These are phyloP conservation scores for Pharus latifolius DNA, from an alignment of 176 grass and related monocot genomes.

Conservation along the genomic window DNA sequence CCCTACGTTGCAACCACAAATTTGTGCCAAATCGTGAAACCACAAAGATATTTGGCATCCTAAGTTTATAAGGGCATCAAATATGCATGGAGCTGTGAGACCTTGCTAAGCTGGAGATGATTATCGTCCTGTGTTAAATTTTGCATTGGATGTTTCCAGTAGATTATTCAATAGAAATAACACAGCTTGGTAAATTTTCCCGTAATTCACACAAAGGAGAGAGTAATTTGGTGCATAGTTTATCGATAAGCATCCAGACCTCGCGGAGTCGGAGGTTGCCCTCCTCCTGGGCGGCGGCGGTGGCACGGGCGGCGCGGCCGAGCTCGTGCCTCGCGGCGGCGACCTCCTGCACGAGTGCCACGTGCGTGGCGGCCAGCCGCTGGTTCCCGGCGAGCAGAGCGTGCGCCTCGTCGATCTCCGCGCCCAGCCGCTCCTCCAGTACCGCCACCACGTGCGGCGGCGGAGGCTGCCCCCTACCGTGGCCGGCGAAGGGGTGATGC, in stretches of 20 bases:
- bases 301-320: constrained; percentile 26
- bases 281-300: constrained; percentile 49
- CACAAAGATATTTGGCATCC: not conserved
- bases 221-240: not conserved
- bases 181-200: too few species aligned
- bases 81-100: not conserved
- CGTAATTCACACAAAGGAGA: not conserved
- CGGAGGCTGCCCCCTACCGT: constrained; percentile 15
- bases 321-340: constrained; percentile 65
- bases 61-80: not conserved
- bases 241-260: constrained; percentile 18
- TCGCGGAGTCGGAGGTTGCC: constrained; percentile 72
- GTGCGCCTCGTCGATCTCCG: constrained; percentile 77
- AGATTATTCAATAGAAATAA: too few species aligned
- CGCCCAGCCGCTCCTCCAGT: constrained; percentile 77
- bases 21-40: not conserved
- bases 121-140: not conserved
- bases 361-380: constrained; percentile 89
- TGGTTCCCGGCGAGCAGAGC: constrained; percentile 74
- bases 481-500: constrained; percentile 33
- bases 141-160: not conserved
- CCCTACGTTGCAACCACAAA: not conserved
- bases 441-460: constrained; percentile 33
- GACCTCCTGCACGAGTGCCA: constrained; percentile 90
- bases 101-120: not conserved